These are phyloP conservation scores for Zygoascus bituminiphila DNA, from an alignment of 805 yeast genomes.

Conservation along the genomic window DNA sequence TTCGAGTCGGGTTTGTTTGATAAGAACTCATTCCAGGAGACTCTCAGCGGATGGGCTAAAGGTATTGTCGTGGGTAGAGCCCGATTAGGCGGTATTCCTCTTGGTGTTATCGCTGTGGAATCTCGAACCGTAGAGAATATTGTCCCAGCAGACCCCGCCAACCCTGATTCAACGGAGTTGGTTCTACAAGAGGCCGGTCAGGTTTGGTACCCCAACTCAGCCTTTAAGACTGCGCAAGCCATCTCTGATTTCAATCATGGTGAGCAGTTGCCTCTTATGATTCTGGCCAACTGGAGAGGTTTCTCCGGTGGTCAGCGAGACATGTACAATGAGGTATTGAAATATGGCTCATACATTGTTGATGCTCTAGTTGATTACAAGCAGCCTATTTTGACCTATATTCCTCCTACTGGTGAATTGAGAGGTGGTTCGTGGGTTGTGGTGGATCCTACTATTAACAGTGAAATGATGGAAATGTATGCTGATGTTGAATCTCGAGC, in stretches of 20 bases:
- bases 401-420: slow-evolving; percentile 96
- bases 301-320: slow-evolving; percentile 99
- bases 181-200: slow-evolving; percentile 94
- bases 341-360: slow-evolving; percentile 93
- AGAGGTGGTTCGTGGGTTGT: slow-evolving; percentile 99
- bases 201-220: slow-evolving; percentile 99
- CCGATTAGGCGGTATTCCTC: slow-evolving; percentile 95
- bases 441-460: slow-evolving; percentile 95
- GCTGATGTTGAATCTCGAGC: slow-evolving; percentile 94
- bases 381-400: slow-evolving; percentile 94
- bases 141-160: slow-evolving; percentile 97
- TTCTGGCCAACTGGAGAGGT: slow-evolving; percentile 99
- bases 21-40: slow-evolving; percentile 87
- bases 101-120: slow-evolving; percentile 97
- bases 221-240: slow-evolving; percentile 98
- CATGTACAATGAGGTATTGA: slow-evolving; percentile 96
- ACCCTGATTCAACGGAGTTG: slow-evolving; percentile 85
- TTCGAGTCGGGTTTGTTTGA: slow-evolving; percentile 89
- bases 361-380: slow-evolving; percentile 93
- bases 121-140: slow-evolving; percentile 83
- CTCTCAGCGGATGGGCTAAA: slow-evolving; percentile 96
- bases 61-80: slow-evolving; percentile 99
- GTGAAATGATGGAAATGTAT: slow-evolving; percentile 98
- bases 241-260: slow-evolving; percentile 96
- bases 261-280: slow-evolving; percentile 95